phyloP scores from a whole-genome alignment of 176 grass and related monocot species.

The Eleusine coracana region DNA sequence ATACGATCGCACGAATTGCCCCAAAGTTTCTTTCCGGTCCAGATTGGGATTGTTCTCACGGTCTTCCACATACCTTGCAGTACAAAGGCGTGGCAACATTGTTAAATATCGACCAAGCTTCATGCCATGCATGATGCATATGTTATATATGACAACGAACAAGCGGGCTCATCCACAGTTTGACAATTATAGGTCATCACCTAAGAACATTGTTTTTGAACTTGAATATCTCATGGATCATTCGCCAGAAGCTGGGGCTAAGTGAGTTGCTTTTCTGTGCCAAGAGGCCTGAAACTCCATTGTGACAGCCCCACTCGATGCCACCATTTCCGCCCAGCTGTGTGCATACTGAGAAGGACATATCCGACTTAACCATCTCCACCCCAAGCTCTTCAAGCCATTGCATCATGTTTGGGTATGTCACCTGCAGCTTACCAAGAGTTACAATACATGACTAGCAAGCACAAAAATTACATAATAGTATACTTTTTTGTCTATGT shows the following conservation, averaged over 20 bases:
- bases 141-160: not conserved
- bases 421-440: conserved; percentile 53
- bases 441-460: not conserved
- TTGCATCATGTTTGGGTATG: conserved; percentile 89
- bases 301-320: conserved; percentile 82
- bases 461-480: not conserved
- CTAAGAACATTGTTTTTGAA: conserved; percentile 62
- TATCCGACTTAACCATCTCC: conserved; percentile 82
- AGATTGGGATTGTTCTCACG: conserved; percentile 70
- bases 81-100: not conserved
- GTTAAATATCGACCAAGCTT: not conserved
- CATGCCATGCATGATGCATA: not conserved
- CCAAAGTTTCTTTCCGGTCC: conserved; percentile 68
- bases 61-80: conserved; percentile 71
- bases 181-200: conserved; percentile 1
- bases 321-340: conserved; percentile 27
- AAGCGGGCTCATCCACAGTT: not conserved
- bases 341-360: conserved; percentile 83
- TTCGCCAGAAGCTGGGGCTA: conserved; percentile 64
- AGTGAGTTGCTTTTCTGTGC: conserved; percentile 71
- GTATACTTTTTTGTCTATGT: not conserved
- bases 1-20: conserved; percentile 65
- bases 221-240: conserved; percentile 66
- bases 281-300: conserved; percentile 62
- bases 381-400: conserved; percentile 74